Evolutionary conservation across 768 basidiomycete species (phyloP), one percentile per base, ranked within the genome.

Genomic region (Asterophora lycoperdoides): DNA sequence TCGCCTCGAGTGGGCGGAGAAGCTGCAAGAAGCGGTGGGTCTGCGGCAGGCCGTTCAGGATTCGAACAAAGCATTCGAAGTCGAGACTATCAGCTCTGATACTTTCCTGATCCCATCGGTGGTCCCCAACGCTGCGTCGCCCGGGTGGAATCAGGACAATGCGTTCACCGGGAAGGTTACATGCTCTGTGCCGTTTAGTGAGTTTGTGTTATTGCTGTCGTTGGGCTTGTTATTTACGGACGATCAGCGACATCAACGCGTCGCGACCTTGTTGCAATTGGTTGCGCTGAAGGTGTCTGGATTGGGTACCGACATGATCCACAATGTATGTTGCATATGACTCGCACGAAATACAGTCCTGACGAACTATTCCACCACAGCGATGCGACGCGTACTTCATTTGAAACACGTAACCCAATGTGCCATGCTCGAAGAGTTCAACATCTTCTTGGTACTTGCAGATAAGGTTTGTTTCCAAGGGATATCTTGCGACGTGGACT

Each of bases 261-360:
- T 5, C 81, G 92, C 19, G 82, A 82, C 10, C 75, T 99, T 11
- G 88, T 97, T 34, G 92, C 94, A 0, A 84, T 97, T 57, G 96
- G 94, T 7, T 96, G 93, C 65, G 86, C 88, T 0, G 93, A 96
- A 61, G 96, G 96, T 29, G 92, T 98, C 5, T 99, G 93, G 91
- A 96, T 98, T 60, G 95, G 95, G 0, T 88, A 93, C 69, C 80
- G 91, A 34, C 88, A 91, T 54, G 89, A 95, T 65, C 86, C 93
- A 2, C 73, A 78, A 62, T 93, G 91, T 92, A 64, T 52, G 83
- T 59, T 37, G 9, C 23, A 23, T 23, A 6, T 23, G 23, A 23
- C 23, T 23, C 6, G 23, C 3, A 23, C 8, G 8, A 35, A 8
- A 11, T n/a, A 41, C 29, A 19, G 11, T 20, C 6, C 23, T 23